A percentile compares a stretch with the other conserved stretches of the same genome.
phyloP scores from a whole-genome alignment of 352 stramenopile genomes.

The Lagenidium giganteum region DNA sequence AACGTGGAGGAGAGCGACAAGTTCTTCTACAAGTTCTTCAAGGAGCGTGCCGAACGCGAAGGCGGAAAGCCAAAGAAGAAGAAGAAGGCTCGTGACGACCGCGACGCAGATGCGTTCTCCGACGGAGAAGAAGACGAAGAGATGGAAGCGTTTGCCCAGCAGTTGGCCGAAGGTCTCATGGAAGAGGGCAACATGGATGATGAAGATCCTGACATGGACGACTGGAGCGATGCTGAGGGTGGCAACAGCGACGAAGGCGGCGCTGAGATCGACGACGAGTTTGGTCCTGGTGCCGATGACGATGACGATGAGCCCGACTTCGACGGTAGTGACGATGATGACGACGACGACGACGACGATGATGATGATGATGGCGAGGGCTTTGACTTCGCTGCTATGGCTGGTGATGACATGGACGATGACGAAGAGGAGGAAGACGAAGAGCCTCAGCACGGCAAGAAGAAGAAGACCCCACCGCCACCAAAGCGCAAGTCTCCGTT shows the following conservation, averaged over 20 bases:
- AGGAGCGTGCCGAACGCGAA: constrained; percentile 66
- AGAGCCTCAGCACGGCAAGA: constrained; percentile 26
- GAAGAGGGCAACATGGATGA: constrained; percentile 70
- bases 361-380: constrained; percentile 29
- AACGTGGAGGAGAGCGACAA: constrained; percentile 76
- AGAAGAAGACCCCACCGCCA: constrained; percentile 32
- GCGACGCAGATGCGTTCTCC: constrained; percentile 48
- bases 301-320: constrained; percentile 21
- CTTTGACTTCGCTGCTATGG: constrained; percentile 17
- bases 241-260: constrained; percentile 35
- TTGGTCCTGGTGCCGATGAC: constrained; percentile 48
- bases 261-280: constrained; percentile 23
- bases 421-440: constrained; percentile 28
- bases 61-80: constrained; percentile 23
- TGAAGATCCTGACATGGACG: constrained; percentile 68
- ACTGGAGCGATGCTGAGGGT: constrained; percentile 47
- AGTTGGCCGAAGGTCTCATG: constrained; percentile 89
- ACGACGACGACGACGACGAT: constrained; percentile 12
- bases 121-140: constrained; percentile 77
- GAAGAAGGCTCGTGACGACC: constrained; percentile 30
- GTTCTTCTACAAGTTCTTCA: constrained; percentile 95
- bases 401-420: constrained; percentile 28
- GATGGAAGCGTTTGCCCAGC: constrained; percentile 84
- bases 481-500: constrained; percentile 71
- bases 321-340: constrained; percentile 24